These are phyloP conservation scores for Cercospora zeina DNA, from an alignment of 2,329 filamentous ascomycete species.

Conservation along the genomic window DNA sequence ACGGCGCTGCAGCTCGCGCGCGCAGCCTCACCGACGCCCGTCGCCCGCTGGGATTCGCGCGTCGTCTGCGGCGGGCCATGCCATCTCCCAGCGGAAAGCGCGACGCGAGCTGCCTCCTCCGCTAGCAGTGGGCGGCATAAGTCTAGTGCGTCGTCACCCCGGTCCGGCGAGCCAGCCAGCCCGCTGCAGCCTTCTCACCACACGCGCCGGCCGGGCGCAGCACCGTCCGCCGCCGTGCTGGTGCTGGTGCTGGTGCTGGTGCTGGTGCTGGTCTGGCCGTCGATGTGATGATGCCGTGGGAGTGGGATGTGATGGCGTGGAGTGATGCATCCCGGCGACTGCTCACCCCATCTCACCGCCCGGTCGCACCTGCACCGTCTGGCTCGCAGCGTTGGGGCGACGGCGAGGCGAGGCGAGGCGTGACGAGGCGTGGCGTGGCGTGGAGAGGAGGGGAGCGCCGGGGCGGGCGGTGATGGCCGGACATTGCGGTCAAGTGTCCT, in stretches of 20 bases:
- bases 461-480: neutral
- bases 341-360: no score
- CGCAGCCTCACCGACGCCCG: no score
- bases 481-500: neutral
- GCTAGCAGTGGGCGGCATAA: neutral
- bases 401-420: no score
- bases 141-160: neutral
- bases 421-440: no score
- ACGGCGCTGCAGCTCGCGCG: no score
- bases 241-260: neutral
- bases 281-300: neutral
- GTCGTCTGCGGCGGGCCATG: no score
- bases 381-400: no score
- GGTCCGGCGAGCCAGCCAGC: neutral
- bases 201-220: neutral
- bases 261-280: neutral
- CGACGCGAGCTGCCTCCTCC: neutral
- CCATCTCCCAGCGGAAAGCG: neutral
- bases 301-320: no score
- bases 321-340: no score
- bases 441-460: no score
- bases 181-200: neutral
- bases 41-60: no score
- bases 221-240: neutral
- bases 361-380: no score